Conservation (phyloP, 257 asterid genomes). For the Plantago major region DNA sequence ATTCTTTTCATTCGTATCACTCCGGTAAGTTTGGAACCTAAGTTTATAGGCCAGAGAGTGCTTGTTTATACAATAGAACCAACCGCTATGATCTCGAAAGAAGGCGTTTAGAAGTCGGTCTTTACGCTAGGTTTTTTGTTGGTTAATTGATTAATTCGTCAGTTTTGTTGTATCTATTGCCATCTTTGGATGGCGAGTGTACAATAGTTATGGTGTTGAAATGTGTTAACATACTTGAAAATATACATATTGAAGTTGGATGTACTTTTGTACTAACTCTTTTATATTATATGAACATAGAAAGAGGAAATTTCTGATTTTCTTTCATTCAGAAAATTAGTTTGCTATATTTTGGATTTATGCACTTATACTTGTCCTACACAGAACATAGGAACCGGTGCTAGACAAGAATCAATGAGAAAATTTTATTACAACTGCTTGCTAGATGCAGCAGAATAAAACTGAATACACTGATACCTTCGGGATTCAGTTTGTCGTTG, state of each 20-base stretch:
- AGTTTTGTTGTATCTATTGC: constrained; percentile 5
- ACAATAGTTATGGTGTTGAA: neutral
- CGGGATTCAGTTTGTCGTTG: no score
- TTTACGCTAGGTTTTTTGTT: neutral
- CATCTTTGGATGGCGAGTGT: neutral
- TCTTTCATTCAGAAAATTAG: no score
- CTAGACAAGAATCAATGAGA: no score
- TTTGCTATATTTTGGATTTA: neutral
- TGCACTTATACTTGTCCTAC: neutral
- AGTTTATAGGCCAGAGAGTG: constrained; percentile 1
- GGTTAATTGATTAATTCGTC: neutral
- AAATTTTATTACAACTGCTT: no score
- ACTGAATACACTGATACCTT: no score
- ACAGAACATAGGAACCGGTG: no score
- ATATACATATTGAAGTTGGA: no score
- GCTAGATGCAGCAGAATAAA: no score
- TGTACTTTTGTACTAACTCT: no score
- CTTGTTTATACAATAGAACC: neutral
- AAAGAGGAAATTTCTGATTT: no score
- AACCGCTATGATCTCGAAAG: neutral
- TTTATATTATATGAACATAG: no score
- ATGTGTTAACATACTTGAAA: no score
- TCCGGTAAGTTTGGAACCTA: neutral
- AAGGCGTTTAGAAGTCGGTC: neutral
- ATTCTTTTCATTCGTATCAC: neutral